Base-by-base conservation (phyloP, 345 rosid species). In the Heritiera littoralis region DNA sequence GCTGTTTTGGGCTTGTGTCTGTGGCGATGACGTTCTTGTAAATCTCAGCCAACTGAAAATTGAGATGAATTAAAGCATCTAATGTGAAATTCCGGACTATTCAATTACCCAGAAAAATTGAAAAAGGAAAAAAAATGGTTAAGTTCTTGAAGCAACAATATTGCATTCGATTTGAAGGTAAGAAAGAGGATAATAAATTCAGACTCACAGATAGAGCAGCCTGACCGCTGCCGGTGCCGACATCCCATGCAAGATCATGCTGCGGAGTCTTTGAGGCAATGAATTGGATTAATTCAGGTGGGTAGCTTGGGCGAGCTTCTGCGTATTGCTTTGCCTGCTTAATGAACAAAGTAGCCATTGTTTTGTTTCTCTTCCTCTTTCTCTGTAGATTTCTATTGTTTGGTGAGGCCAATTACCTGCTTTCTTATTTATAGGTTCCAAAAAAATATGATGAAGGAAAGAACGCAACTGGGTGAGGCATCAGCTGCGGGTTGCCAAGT, bases 191-290 rank as follows among this genome's bases (percentile, higher is more conserved):
- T 23, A 23, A 23, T 56, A 61, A 30, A 28, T 12, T 35, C 8
- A 23, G 28, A 86, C 84, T 83, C 75, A 95, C 98, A 35, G 94
- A 85, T 75, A 17, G 80, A 72, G 95, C 90, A 9, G 98, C 98
- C 49, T 95, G 98, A 70, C 98, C 98, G 40, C 86, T 92, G 14
- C 98, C 98, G 7, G 98, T 80, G 82, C 98, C 98, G 4, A 82
- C 97, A 75, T 95, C 98, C 98, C 98, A 95, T 4, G 78, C 98
- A 56, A 93, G 95, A 81, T 88, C 89, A 76, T 85, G 90, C n/a
- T 8, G 7, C 1, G 90, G 90, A 1, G 95, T 89, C 72, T 90
- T 92, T 11, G 95, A 93, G 65, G 94, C 92, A 20, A 95, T 91
- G 83, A 85, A 93, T 4, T 86, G 84, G 80, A 95, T 90, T 55